These are phyloP conservation scores for Oryza nivara DNA, from an alignment of 176 grass and related monocot genomes.

Conservation along the genomic window DNA sequence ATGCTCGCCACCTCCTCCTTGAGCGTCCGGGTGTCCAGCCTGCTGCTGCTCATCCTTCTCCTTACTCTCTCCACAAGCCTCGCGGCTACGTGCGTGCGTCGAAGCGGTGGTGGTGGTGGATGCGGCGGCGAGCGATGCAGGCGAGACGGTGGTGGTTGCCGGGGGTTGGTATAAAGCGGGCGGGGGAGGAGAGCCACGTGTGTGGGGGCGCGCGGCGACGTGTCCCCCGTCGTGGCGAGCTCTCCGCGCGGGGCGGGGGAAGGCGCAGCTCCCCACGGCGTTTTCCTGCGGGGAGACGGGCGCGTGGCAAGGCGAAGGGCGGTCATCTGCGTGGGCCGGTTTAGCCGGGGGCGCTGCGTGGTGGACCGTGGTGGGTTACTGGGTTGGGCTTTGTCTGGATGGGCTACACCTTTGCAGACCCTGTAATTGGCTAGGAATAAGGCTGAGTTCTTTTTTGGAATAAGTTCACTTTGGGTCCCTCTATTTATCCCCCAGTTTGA, in stretches of 20 bases:
- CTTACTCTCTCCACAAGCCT: too few species aligned
- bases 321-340: neutral
- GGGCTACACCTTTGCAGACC: too few species aligned
- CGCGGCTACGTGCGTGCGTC: too few species aligned
- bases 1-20: constrained; percentile 56
- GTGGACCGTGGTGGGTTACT: too few species aligned
- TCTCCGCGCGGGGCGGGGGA: neutral
- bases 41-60: neutral
- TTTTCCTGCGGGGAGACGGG: neutral
- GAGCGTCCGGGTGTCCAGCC: constrained; percentile 65
- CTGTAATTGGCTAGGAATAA: too few species aligned
- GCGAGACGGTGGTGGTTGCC: neutral
- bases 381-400: too few species aligned
- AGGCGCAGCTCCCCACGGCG: neutral
- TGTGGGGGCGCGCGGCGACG: neutral
- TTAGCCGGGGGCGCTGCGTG: too few species aligned
- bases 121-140: too few species aligned
- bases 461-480: too few species aligned
- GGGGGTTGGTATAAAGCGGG: constrained; percentile 4
- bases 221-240: constrained; percentile 31
- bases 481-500: too few species aligned
- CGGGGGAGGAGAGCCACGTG: neutral
- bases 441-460: too few species aligned
- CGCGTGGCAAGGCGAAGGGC: neutral
- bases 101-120: too few species aligned